Evolutionary conservation across 2,329 filamentous ascomycete species (phyloP), one percentile per base, ranked within the genome.

Genomic region (Alternaria atra): DNA sequence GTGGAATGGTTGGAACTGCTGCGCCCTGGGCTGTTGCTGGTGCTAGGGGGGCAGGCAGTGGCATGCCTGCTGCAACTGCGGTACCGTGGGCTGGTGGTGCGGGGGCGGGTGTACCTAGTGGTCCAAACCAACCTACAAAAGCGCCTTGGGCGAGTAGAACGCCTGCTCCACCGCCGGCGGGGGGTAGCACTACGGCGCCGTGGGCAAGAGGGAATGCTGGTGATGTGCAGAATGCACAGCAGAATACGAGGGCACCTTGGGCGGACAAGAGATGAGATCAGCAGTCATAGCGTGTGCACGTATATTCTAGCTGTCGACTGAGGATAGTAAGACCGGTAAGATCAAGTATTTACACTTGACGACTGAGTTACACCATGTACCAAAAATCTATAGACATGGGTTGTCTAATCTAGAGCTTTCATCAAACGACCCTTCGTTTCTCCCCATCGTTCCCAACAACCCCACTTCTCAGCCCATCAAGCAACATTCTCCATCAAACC

Each of bases 401-500:
- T 29, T 29, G 27, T 5, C 27, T 29, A 29, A 29, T 29, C 27
- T 6, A 6, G 27, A 29, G 6, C 20, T 42, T 42, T 20, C 20
- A 13, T 17, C 5, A 40, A 20, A 40, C 9, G 6, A 5, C 17
- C 1, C 10, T 55, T 34, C 13, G 9, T 9, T 0, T 0, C 2
- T 20, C 7, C 8, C 17, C 8, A 15, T 10, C 20, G 20, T 20
- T 20, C 20, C 20, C 20, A 20, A 6, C 34, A 6, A 5, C 8
- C 20, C 20, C 25, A 48, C 20, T n/a, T 32, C 23, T 15, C 34
- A 17, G 3, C 6, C 23, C 29, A 5, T 27, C 52, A 70, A 7
- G 70, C 70, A 15, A 71, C 70, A 58, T 73, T 70, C 75, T 97
- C 94, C 69, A 98, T 80, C 65, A 97, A 81, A 2, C 95, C 95